Evolutionary conservation across 202 grass and related monocot genomes (phyloP).

Genomic region (Bolboschoenoplectus hybrid): DNA sequence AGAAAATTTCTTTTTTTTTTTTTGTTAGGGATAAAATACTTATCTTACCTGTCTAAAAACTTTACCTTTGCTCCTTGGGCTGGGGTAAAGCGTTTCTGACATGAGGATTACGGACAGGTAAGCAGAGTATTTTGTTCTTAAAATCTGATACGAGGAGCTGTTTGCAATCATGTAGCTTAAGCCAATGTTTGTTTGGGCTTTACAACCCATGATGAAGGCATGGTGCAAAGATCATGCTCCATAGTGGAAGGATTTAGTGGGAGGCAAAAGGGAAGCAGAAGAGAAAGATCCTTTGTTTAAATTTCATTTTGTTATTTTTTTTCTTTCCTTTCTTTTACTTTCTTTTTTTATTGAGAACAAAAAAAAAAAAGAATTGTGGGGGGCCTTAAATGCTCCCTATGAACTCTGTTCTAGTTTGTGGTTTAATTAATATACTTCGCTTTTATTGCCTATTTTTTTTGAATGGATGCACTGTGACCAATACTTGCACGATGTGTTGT

Average conservation of each 20-base stretch:
- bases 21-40: slow-evolving; percentile 28
- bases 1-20: not conserved
- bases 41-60: slow-evolving; percentile 42
- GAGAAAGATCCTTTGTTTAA: slow-evolving; percentile 40
- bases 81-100: slow-evolving; percentile 27
- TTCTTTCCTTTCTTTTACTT: slow-evolving; percentile 5
- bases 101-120: slow-evolving; percentile 38
- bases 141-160: slow-evolving; percentile 51
- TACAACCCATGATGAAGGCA: slow-evolving; percentile 70
- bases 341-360: slow-evolving; percentile 10
- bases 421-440: slow-evolving; percentile 45
- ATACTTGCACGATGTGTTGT: slow-evolving; percentile 36
- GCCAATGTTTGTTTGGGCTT: slow-evolving; percentile 53
- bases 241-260: slow-evolving; percentile 42
- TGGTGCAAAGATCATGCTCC: slow-evolving; percentile 46
- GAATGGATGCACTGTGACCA: slow-evolving; percentile 36
- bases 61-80: slow-evolving; percentile 23
- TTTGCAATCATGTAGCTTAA: slow-evolving; percentile 55
- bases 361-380: slow-evolving; percentile 30
- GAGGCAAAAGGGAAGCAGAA: slow-evolving; percentile 40
- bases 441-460: slow-evolving; percentile 45
- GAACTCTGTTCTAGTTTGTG: slow-evolving; percentile 42
- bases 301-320: slow-evolving; percentile 29
- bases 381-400: slow-evolving; percentile 35
- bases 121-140: slow-evolving; percentile 45